Base-by-base conservation (phyloP, 2,329 filamentous ascomycete species). In the Elsinoe fawcettii region DNA sequence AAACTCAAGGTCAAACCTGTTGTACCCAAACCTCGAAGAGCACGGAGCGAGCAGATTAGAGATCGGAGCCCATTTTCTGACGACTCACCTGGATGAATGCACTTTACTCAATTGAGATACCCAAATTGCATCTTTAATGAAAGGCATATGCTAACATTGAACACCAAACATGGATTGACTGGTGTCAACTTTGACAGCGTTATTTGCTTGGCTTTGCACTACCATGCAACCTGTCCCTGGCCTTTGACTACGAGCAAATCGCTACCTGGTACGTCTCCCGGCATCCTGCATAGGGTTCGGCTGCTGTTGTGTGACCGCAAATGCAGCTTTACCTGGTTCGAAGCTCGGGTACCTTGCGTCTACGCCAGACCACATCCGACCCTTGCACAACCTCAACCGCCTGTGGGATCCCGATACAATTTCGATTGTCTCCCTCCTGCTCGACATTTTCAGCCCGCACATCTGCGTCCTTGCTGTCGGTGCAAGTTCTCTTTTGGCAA, bases 51-150 rank as follows among this genome's bases (percentile, higher is more conserved):
- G 56, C 54, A 56, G 27, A 43, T 56, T n/a, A 46, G 60, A 37
- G 60, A 60, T 14, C 51, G 56, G 39, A 63, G 62, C 51, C 62
- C 62, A 37, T 63, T 63, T 58, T 60, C 58, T 47, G 62, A 63
- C 44, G 58, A 61, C 43, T 58, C 59, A 39, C 34, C 60, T 41
- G 58, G 57, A 55, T 60, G 51, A 59, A 27, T 57, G 34, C 44
- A 39, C 27, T 41, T 32, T 32, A n/a, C 20, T 37, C 20, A 43
- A 9, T 36, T 12, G 11, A 49, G 32, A 46, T 57, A 14, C 55
- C 53, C 55, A n/a, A 56, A 43, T 23, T 57, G 58, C 39, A 36
- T 49, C 25, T 32, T 30, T 49, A 49, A 14, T 49, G 44, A 49
- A 25, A 49, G 44, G 44, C 7, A 37, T 37, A 37, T 37, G 14